phyloP scores from a whole-genome alignment of 202 grass and related monocot species.

The Brachypodium distachyon region DNA sequence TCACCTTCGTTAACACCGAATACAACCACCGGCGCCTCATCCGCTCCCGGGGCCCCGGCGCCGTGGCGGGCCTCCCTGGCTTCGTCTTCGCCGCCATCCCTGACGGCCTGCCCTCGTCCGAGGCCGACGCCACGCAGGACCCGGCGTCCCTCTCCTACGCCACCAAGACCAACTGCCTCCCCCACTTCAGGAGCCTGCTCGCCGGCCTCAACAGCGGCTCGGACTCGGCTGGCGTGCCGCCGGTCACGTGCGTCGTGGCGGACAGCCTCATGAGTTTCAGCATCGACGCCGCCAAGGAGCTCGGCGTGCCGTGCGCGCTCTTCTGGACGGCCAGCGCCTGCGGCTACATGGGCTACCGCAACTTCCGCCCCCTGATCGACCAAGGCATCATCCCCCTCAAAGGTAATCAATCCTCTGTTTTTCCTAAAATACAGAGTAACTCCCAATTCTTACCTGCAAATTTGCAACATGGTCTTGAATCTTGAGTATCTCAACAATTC shows the following conservation, averaged over 20 bases:
- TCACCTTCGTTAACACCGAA: constrained; percentile 46
- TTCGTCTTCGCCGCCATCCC: constrained; percentile 39
- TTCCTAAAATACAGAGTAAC: too few relatives aligned
- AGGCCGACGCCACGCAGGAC: constrained; percentile 28
- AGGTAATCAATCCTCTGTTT: too few relatives aligned
- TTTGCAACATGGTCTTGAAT: not conserved
- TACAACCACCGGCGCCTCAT: constrained; percentile 41
- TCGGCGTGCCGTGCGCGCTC: constrained; percentile 26
- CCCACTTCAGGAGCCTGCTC: constrained; percentile 20
- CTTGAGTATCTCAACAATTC: not conserved
- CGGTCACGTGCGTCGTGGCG: constrained; percentile 43
- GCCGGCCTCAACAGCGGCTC: not conserved
- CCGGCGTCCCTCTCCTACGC: constrained; percentile 4
- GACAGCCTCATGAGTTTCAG: constrained; percentile 38
- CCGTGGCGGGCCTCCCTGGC: not conserved
- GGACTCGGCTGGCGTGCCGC: not conserved
- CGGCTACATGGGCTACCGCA: constrained; percentile 37
- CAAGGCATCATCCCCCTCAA: constrained; percentile 23
- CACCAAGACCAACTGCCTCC: not conserved
- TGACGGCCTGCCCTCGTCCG: constrained; percentile 14
- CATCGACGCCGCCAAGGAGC: constrained; percentile 30
- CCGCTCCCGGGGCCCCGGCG: not conserved
- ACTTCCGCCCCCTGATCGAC: constrained; percentile 23
- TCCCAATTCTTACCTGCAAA: not conserved
- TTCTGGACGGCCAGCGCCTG: constrained; percentile 54